These are phyloP conservation scores for Lathyrus oleraceus DNA, from an alignment of 306 rosid genomes.

Conservation along the genomic window DNA sequence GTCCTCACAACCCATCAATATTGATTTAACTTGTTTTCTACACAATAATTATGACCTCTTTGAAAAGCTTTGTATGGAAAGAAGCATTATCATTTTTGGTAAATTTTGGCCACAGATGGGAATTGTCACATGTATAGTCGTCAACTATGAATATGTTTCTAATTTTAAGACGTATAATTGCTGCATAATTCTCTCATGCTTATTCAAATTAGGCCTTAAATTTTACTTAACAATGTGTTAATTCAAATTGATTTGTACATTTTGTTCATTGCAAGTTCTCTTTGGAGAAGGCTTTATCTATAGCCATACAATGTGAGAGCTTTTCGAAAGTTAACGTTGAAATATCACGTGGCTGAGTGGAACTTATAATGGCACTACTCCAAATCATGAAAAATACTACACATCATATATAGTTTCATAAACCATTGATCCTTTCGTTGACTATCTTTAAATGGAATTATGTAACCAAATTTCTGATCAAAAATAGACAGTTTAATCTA, in stretches of 20 bases:
- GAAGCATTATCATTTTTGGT: not conserved
- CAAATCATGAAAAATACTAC: not conserved
- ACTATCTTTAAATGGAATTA: not conserved
- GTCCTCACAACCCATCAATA: not conserved
- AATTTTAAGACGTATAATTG: not conserved
- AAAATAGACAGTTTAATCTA: not conserved
- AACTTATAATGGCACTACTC: not conserved
- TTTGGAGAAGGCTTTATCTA: not conserved
- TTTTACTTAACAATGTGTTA: too few relatives aligned
- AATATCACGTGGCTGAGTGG: constrained; percentile 11
- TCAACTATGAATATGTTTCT: not conserved
- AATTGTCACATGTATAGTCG: not conserved
- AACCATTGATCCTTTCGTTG: not conserved
- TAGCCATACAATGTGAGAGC: constrained; percentile 10
- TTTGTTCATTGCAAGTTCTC: not conserved
- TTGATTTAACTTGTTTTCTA: constrained; percentile 27
- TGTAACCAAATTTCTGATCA: not conserved
- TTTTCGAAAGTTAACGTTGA: not conserved
- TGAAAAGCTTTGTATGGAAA: not conserved
- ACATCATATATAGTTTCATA: not conserved
- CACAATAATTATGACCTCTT: constrained; percentile 2
- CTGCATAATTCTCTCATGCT: not conserved
- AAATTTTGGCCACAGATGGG: not conserved
- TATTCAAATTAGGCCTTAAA: too few relatives aligned
- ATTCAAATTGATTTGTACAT: not conserved